Evolutionary conservation across 257 asterid species (phyloP).

Genomic region (Hygrophila difformis): DNA sequence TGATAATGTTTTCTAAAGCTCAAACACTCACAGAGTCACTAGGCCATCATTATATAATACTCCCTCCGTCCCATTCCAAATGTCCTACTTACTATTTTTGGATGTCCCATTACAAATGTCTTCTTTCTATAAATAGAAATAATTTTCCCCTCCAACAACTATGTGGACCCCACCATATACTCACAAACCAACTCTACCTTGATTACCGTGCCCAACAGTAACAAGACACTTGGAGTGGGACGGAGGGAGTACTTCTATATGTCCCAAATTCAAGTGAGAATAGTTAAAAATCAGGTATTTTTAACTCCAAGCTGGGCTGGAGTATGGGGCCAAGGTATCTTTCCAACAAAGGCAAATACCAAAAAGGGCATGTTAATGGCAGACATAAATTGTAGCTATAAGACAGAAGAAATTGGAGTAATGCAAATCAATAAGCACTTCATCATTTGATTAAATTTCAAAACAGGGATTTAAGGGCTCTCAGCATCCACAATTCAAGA

Average conservation of each 20-base stretch:
- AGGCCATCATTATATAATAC: neutral
- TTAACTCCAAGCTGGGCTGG: neutral
- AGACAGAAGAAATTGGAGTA: neutral
- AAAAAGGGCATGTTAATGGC: neutral
- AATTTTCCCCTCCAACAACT: too few relatives aligned
- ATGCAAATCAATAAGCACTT: conserved; percentile 1
- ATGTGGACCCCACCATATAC: too few relatives aligned
- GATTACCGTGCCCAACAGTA: too few relatives aligned
- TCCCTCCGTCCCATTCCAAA: too few relatives aligned
- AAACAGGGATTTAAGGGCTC: neutral
- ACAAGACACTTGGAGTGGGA: too few relatives aligned
- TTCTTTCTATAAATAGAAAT: too few relatives aligned
- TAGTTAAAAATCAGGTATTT: neutral
- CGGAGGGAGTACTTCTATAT: too few relatives aligned
- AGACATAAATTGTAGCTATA: neutral
- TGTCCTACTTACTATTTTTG: too few relatives aligned
- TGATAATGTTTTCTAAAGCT: too few relatives aligned
- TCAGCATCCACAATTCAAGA: neutral
- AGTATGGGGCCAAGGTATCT: neutral
- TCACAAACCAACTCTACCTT: too few relatives aligned
- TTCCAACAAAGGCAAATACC: conserved; percentile 6
- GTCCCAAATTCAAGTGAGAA: neutral
- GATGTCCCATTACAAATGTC: too few relatives aligned
- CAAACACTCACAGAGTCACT: too few relatives aligned
- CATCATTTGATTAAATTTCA: conserved; percentile 12